Conservation (phyloP, 2,329 filamentous ascomycete species). For the Chaetomium strumarium region DNA sequence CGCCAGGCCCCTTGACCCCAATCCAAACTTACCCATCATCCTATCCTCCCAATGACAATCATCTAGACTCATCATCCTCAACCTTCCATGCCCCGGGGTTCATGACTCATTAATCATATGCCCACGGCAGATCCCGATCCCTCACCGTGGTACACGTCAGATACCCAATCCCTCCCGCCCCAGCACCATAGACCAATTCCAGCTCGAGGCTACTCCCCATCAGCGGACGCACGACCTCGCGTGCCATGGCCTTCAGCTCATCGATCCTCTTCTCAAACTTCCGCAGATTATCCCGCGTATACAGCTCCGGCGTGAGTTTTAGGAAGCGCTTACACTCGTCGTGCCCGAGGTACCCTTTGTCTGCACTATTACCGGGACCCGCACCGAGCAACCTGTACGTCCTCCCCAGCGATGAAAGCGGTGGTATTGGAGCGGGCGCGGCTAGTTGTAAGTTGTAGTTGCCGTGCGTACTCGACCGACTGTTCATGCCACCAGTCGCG, state of each 20-base stretch:
- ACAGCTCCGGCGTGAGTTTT: slow-evolving; percentile 74
- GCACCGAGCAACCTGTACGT: slow-evolving; percentile 73
- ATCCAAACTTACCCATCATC: background rate
- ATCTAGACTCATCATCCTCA: background rate
- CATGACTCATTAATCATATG: slow-evolving; percentile 28
- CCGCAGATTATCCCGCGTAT: slow-evolving; percentile 78
- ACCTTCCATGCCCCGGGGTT: no score
- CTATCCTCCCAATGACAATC: background rate
- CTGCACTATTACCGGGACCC: slow-evolving; percentile 22
- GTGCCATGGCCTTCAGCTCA: slow-evolving; percentile 78
- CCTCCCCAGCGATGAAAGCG: slow-evolving; percentile 57
- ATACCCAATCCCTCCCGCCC: slow-evolving; percentile 41
- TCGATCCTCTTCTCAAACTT: slow-evolving; percentile 83
- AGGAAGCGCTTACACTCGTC: slow-evolving; percentile 90
- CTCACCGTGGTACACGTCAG: slow-evolving; percentile 46
- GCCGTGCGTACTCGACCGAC: background rate
- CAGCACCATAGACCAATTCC: slow-evolving; percentile 49
- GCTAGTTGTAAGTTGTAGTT: slow-evolving; percentile 11
- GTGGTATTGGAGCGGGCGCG: slow-evolving; percentile 25
- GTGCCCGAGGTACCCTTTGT: slow-evolving; percentile 61
- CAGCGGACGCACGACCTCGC: slow-evolving; percentile 75
- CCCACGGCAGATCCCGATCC: slow-evolving; percentile 48
- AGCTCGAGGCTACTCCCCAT: slow-evolving; percentile 83
- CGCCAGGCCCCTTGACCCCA: slow-evolving; percentile 8
- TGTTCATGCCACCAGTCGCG: slow-evolving; percentile 2